Evolutionary conservation across 495 filamentous ascomycete genomes (phyloP).

Genomic region (Xylaria flabelliformis): DNA sequence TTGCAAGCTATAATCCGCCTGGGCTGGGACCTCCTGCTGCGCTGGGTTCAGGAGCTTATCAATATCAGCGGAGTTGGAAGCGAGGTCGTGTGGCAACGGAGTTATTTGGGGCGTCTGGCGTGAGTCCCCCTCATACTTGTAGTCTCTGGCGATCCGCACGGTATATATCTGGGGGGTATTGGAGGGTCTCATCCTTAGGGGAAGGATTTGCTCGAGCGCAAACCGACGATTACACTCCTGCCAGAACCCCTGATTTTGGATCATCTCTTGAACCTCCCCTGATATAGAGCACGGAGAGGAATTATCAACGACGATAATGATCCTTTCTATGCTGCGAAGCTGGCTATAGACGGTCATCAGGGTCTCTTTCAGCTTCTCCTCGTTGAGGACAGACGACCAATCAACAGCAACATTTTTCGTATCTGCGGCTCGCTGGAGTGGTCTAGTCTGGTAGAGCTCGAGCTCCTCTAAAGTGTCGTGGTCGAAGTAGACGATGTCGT

Average conservation of each 20-base stretch:
- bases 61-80: neutral
- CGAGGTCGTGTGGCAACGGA: neutral
- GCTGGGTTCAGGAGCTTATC: neutral
- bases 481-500: neutral
- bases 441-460: neutral
- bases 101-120: neutral
- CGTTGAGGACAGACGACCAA: neutral
- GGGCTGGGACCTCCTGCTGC: neutral
- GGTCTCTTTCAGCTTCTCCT: neutral
- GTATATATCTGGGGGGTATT: neutral
- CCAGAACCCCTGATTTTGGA: neutral
- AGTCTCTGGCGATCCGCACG: neutral
- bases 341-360: neutral
- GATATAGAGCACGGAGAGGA: neutral
- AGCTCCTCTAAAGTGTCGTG: neutral
- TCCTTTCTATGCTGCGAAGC: neutral
- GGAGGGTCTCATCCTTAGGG: neutral
- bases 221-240: neutral
- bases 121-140: neutral
- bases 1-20: neutral
- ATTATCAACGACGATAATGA: neutral
- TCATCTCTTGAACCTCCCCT: neutral
- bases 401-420: neutral
- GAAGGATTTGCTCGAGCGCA: constrained; percentile 1
- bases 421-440: neutral